Evolutionary conservation across 768 basidiomycete species (phyloP).

Genomic region (Guyanaporus albipodus): DNA sequence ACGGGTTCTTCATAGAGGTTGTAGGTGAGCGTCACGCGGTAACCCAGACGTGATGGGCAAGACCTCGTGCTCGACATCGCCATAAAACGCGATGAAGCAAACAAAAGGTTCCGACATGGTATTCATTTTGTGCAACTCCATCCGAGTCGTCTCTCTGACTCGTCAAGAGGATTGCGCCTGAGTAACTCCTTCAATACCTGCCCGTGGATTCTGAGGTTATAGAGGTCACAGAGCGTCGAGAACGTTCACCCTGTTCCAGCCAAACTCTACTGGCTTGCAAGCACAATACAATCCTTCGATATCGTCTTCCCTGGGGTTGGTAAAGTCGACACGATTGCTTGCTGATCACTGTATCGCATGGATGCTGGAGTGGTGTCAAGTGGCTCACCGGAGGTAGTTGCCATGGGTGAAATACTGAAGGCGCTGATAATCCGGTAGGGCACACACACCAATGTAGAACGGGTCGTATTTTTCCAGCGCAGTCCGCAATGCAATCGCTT

Average conservation of each 20-base stretch:
- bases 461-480: background rate
- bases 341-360: too few species aligned
- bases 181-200: constrained; percentile 1
- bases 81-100: constrained; percentile 41
- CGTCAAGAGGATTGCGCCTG: too few species aligned
- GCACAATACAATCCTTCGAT: background rate
- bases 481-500: background rate
- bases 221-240: constrained; percentile 7
- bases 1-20: too few species aligned
- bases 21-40: constrained; percentile 44
- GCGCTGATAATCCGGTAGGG: background rate
- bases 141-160: too few species aligned
- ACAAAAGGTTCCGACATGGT: constrained; percentile 8
- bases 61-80: constrained; percentile 46
- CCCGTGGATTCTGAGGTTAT: constrained; percentile 1
- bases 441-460: background rate
- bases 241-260: background rate
- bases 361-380: too few species aligned
- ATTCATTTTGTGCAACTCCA: constrained; percentile 47
- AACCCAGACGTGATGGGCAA: constrained; percentile 37
- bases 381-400: background rate
- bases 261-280: constrained; percentile 10
- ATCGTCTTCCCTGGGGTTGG: too few species aligned
- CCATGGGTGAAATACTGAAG: background rate
- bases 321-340: too few species aligned